These are phyloP conservation scores for Pulveroboletus sp. DNA, from an alignment of 768 basidiomycete species.

Conservation along the genomic window DNA sequence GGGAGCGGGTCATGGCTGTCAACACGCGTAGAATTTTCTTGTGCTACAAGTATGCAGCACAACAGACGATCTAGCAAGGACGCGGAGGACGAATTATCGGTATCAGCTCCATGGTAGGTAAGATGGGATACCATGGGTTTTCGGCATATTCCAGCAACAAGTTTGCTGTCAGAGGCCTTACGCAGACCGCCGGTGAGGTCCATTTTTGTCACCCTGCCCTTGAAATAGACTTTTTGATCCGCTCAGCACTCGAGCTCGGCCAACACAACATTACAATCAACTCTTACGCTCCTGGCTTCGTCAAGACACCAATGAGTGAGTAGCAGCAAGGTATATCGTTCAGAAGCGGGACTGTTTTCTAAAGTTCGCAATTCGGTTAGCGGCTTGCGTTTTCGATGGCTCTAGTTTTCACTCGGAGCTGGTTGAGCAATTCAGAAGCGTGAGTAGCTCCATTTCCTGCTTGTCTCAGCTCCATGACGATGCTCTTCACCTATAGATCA, in stretches of 20 bases:
- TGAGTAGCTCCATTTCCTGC: not conserved
- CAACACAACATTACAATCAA: conserved; percentile 34
- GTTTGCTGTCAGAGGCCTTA: conserved; percentile 37
- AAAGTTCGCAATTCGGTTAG: not conserved
- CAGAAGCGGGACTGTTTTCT: not conserved
- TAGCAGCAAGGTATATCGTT: not conserved
- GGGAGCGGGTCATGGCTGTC: conserved; percentile 22
- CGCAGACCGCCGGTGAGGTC: conserved; percentile 32
- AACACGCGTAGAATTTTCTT: conserved; percentile 54
- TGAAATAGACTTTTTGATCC: not conserved
- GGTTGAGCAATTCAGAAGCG: not conserved
- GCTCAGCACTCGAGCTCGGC: conserved; percentile 26
- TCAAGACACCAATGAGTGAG: conserved; percentile 28
- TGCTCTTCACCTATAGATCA: not conserved
- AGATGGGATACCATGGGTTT: not conserved
- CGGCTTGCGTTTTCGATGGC: not conserved
- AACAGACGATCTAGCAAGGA: conserved; percentile 51
- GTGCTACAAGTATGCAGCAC: conserved; percentile 58
- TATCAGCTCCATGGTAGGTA: conserved; percentile 11
- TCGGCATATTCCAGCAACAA: conserved; percentile 33
- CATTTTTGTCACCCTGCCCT: not conserved
- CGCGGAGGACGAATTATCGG: conserved; percentile 53
- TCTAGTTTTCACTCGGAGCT: not conserved
- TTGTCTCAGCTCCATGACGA: not conserved
- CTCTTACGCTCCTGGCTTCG: conserved; percentile 34